phyloP scores from a whole-genome alignment of 192 early-diverging fungal species.

The Phlyctochytrium planicorne region DNA sequence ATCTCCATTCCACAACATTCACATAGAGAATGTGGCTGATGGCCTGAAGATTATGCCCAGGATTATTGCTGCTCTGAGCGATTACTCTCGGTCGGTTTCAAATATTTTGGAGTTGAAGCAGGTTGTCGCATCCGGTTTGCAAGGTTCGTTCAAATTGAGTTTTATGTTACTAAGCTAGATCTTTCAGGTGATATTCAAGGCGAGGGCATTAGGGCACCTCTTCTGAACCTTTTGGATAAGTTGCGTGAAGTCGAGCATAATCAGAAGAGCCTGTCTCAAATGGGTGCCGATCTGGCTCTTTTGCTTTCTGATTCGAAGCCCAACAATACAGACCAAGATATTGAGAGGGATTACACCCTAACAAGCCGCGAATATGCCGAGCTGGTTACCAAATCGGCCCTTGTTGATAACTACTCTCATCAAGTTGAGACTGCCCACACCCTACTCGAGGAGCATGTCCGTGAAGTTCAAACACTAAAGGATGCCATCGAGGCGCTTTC shows the following conservation, averaged over 20 bases:
- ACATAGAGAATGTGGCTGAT: too few species aligned
- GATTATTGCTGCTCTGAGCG: not conserved
- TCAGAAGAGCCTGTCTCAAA: not conserved
- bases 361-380: conserved; percentile 31
- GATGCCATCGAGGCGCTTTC: conserved; percentile 31
- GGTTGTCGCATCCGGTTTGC: not conserved
- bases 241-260: not conserved
- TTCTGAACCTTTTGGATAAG: too few species aligned
- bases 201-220: too few species aligned
- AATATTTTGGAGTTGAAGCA: not conserved
- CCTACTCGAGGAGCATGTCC: conserved; percentile 34
- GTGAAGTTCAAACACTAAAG: conserved; percentile 37
- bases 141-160: too few species aligned
- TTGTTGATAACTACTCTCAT: conserved; percentile 21
- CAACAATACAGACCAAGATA: conserved; percentile 10
- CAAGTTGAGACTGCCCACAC: conserved; percentile 40
- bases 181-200: too few species aligned
- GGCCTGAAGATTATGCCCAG: not conserved
- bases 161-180: too few species aligned
- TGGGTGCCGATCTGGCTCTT: not conserved
- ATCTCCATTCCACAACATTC: too few species aligned
- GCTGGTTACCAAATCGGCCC: conserved; percentile 26
- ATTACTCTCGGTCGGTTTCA: not conserved
- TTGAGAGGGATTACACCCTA: conserved; percentile 17
- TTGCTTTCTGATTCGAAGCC: not conserved